Evolutionary conservation across 768 basidiomycete genomes (phyloP).

Genomic region (Agrocybe praecox): DNA sequence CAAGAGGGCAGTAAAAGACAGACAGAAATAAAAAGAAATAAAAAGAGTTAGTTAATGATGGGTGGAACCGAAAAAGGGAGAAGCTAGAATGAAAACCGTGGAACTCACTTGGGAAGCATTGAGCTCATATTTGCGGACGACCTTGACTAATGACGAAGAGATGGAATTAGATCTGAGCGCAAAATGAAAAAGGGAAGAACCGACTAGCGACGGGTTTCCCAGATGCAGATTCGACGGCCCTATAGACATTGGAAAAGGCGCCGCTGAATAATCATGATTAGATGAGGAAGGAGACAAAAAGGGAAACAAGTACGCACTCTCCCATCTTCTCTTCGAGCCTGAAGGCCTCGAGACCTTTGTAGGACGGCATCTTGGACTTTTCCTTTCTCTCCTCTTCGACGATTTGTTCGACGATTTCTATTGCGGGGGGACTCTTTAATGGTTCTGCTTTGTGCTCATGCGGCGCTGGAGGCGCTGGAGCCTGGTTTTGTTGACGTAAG

Average conservation of each 20-base stretch:
- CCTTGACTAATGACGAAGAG: slow-evolving; percentile 68
- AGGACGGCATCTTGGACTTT: slow-evolving; percentile 79
- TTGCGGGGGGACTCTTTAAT: slow-evolving; percentile 27
- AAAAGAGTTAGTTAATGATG: slow-evolving; percentile 6
- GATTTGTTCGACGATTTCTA: slow-evolving; percentile 63
- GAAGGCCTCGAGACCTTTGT: slow-evolving; percentile 84
- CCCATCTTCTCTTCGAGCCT: slow-evolving; percentile 86
- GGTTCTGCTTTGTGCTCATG: slow-evolving; percentile 21
- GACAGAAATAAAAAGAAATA: slow-evolving; percentile 23
- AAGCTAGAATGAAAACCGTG: slow-evolving; percentile 24
- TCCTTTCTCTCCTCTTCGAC: slow-evolving; percentile 76
- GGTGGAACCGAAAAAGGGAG: slow-evolving; percentile 21
- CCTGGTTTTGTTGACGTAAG: slow-evolving; percentile 34
- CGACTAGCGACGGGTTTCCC: slow-evolving; percentile 83
- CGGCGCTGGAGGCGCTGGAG: slow-evolving; percentile 21
- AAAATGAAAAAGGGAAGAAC: slow-evolving; percentile 25
- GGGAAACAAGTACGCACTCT: slow-evolving; percentile 63
- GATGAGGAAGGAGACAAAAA: slow-evolving; percentile 6
- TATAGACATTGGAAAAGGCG: slow-evolving; percentile 99
- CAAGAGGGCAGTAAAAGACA: slow-evolving; percentile 18
- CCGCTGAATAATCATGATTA: slow-evolving; percentile 50
- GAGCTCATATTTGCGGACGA: slow-evolving; percentile 91
- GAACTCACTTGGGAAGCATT: slow-evolving; percentile 85
- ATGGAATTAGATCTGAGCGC: slow-evolving; percentile 14
- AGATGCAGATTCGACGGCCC: slow-evolving; percentile 76